Percentiles rank a stretch among this genome's conserved stretches.
These are phyloP conservation scores for Eleusine coracana DNA, from an alignment of 176 grass and related monocot genomes.

Conservation along the genomic window DNA sequence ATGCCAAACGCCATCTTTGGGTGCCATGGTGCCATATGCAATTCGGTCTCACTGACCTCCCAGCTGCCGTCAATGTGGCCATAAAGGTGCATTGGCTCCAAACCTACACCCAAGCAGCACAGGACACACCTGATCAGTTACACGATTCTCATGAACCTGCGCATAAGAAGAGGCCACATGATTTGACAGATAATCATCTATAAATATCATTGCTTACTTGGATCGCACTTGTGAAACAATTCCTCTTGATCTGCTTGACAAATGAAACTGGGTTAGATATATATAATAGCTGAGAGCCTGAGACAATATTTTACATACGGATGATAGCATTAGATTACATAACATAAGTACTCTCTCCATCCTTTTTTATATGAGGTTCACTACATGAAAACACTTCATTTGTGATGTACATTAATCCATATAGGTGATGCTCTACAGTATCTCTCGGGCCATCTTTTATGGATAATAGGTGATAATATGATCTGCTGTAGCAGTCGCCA, in stretches of 20 bases:
- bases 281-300: neutral
- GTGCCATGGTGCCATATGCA: neutral
- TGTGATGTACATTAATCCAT: too few species aligned
- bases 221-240: neutral
- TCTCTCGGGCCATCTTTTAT: too few species aligned
- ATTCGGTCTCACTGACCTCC: neutral
- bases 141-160: neutral
- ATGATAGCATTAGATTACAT: too few species aligned
- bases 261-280: neutral
- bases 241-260: neutral
- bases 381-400: too few species aligned
- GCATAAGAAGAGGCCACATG: neutral
- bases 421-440: too few species aligned
- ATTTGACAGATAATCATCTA: neutral
- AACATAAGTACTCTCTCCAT: too few species aligned
- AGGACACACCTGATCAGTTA: neutral
- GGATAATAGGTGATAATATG: too few species aligned
- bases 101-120: neutral
- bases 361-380: too few species aligned
- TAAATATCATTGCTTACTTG: neutral
- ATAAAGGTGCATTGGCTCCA: neutral
- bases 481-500: too few species aligned
- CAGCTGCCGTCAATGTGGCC: neutral
- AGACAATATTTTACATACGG: neutral
- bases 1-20: neutral